Percentiles rank a stretch among this genome's conserved stretches.
Conservation (phyloP, 179 eudicot species). For the Amaranthus tricolor region DNA sequence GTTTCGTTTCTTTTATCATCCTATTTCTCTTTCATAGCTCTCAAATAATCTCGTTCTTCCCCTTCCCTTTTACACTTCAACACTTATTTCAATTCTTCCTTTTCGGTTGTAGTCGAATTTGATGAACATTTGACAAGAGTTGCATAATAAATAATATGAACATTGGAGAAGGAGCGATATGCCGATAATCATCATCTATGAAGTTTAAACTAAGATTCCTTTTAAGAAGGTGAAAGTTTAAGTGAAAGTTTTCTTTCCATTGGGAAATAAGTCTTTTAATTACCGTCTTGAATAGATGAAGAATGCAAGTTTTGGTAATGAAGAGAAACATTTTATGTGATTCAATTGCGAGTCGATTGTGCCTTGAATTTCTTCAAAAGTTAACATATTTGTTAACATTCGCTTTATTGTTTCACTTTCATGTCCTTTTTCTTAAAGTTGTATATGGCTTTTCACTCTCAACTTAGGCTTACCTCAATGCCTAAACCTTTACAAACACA, state of each 20-base stretch:
- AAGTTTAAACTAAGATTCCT: neutral
- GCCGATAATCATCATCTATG: neutral
- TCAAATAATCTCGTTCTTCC: neutral
- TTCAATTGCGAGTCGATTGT: neutral
- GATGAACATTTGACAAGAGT: neutral
- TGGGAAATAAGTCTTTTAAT: neutral
- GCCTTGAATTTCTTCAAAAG: neutral
- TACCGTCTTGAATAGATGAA: neutral
- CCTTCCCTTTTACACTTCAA: neutral
- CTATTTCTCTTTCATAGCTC: conserved; percentile 2
- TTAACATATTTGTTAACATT: neutral
- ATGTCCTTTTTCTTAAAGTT: neutral
- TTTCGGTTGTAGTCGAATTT: too few species aligned
- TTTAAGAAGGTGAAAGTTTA: neutral
- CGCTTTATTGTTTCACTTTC: neutral
- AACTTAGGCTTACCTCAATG: neutral
- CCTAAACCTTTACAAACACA: neutral
- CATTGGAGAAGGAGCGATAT: neutral
- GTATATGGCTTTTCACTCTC: neutral
- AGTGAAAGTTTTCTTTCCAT: neutral
- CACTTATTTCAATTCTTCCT: neutral
- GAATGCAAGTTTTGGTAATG: neutral
- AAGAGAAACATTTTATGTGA: neutral
- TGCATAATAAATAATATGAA: neutral
- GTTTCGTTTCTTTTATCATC: conserved; percentile 11